phyloP scores from a whole-genome alignment of 2,329 filamentous ascomycete species.

The Trichophyton benhamiae region DNA sequence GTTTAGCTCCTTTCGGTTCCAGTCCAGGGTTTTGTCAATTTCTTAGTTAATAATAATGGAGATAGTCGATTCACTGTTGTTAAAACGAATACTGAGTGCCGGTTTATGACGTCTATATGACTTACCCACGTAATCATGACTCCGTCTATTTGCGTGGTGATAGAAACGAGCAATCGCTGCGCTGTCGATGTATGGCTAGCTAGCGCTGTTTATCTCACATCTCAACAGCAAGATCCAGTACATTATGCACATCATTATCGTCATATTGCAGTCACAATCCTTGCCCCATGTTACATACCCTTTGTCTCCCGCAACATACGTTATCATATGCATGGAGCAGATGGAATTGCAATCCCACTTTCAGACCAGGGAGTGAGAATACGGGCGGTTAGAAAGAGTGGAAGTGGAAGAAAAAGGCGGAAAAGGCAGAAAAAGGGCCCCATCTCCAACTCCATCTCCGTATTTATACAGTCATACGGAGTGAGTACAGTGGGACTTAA shows the following conservation, averaged over 20 bases:
- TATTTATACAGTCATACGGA: not conserved
- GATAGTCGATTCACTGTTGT: no score
- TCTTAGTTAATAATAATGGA: not conserved
- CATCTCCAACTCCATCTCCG: not conserved
- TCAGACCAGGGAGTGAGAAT: not conserved
- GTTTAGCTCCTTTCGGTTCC: not conserved
- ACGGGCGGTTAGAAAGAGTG: not conserved
- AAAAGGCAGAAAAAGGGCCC: not conserved
- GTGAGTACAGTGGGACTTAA: not conserved
- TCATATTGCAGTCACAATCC: not conserved
- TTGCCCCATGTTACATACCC: not conserved
- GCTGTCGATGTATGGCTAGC: not conserved
- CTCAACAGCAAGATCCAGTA: not conserved
- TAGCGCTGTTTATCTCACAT: not conserved
- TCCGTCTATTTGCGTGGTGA: not conserved
- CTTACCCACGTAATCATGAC: not conserved
- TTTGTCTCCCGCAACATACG: not conserved
- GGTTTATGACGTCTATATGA: not conserved
- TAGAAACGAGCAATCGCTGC: not conserved
- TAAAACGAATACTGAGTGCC: no score
- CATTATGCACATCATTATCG: not conserved
- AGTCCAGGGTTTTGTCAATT: not conserved
- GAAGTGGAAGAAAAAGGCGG: not conserved
- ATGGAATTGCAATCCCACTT: not conserved
- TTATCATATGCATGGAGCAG: not conserved